These are phyloP conservation scores for Bertia moriformis DNA, from an alignment of 2,329 filamentous ascomycete species.

Conservation along the genomic window DNA sequence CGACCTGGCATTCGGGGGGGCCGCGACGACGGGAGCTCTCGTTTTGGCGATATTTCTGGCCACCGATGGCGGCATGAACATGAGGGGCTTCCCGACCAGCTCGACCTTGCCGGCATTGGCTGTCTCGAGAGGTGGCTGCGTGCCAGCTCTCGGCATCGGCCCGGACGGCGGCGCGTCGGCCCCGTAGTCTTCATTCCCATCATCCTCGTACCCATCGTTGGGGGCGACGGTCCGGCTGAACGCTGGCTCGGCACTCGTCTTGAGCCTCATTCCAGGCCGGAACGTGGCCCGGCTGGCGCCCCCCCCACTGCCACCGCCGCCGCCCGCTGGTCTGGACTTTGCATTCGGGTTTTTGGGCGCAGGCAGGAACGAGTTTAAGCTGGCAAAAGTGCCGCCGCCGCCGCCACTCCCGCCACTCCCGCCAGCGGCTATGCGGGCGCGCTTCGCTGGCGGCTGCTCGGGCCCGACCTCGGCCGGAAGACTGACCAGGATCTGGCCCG, in stretches of 20 bases:
- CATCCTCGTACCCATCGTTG: constrained; percentile 9
- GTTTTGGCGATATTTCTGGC: no score
- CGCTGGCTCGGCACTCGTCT: constrained; percentile 69
- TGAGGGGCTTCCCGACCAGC: constrained; percentile 63
- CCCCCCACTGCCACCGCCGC: constrained; percentile 14
- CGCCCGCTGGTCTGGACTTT: constrained; percentile 10
- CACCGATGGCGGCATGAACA: constrained; percentile 80
- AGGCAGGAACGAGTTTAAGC: not conserved
- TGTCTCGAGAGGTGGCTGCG: constrained; percentile 35
- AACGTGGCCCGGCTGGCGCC: constrained; percentile 20
- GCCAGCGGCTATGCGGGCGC: no score
- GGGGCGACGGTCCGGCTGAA: constrained; percentile 50
- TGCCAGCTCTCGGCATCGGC: constrained; percentile 23
- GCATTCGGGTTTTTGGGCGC: no score
- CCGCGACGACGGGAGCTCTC: no score
- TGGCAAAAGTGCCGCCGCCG: not conserved
- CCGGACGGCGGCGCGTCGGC: constrained; percentile 14
- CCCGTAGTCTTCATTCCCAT: constrained; percentile 8
- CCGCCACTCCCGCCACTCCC: no score
- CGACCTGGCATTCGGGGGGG: no score
- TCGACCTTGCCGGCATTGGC: constrained; percentile 49
- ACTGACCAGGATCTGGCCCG: not conserved
- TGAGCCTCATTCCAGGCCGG: constrained; percentile 53
- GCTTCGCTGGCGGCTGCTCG: not conserved
- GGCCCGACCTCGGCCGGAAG: not conserved